A percentile compares a stretch with the other conserved stretches of the same genome.
These are phyloP conservation scores for Chaetomiaceae sp. DNA, from an alignment of 2,329 filamentous ascomycete species.

Conservation along the genomic window DNA sequence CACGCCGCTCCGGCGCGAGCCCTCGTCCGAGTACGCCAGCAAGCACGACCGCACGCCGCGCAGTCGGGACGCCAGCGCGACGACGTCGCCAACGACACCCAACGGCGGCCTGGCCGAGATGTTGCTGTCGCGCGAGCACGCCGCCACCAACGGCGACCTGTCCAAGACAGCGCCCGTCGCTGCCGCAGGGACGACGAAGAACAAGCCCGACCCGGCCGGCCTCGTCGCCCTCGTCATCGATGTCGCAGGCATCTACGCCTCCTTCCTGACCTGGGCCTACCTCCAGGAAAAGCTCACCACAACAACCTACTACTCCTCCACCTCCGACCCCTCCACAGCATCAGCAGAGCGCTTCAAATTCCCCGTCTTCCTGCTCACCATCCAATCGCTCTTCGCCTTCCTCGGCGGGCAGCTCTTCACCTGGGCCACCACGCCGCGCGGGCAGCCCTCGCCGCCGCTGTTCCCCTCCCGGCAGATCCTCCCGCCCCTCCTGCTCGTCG, in stretches of 20 bases:
- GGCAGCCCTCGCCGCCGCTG: slow-evolving; percentile 52
- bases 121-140: neutral
- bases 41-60: slow-evolving; percentile 33
- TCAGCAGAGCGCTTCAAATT: slow-evolving; percentile 70
- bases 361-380: slow-evolving; percentile 90
- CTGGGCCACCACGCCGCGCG: slow-evolving; percentile 51
- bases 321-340: slow-evolving; percentile 54
- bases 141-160: neutral
- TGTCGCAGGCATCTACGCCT: slow-evolving; percentile 92
- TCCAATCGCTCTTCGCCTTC: slow-evolving; percentile 86
- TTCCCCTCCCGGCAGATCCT: slow-evolving; percentile 74
- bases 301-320: slow-evolving; percentile 64
- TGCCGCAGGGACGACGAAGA: too few relatives aligned
- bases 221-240: slow-evolving; percentile 73
- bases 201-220: too few relatives aligned
- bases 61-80: slow-evolving; percentile 8
- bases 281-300: slow-evolving; percentile 98
- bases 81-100: slow-evolving; percentile 24
- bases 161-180: slow-evolving; percentile 16
- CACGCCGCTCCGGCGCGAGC: slow-evolving; percentile 56
- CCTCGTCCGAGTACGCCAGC: slow-evolving; percentile 61
- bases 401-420: slow-evolving; percentile 79
- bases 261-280: slow-evolving; percentile 93
- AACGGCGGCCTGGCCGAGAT: slow-evolving; percentile 3
- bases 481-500: slow-evolving; percentile 73